Base-by-base conservation (phyloP, 2,329 filamentous ascomycete species). In the Epichloe typhina region DNA sequence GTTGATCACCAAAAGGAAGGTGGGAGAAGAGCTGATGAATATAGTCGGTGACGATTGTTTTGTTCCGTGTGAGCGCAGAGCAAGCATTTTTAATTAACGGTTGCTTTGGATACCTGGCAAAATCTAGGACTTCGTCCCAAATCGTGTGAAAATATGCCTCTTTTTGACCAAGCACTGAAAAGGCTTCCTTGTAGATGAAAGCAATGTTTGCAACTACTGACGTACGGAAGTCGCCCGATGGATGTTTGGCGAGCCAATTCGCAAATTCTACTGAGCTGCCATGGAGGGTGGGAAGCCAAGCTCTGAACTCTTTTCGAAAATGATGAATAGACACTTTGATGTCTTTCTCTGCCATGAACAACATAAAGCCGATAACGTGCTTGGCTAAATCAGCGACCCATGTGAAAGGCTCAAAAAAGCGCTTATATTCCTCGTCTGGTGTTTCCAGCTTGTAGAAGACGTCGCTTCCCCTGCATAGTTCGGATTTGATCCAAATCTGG, bases 381-480 rank as follows among this genome's bases (percentile, higher is more conserved):
- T 90, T 91, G 0, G 77, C 73, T 0, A 93, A 68, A 49, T 84
- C 74, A 0, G 80, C 83, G 1, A 90, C 64, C 86, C 86, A 93
- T 0, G 82, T 53, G 54, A 88, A 91, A 0, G 78, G 73, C 0
- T 66, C 46, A 23, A 52, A 82, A 76, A 83, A 89, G 2, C 79
- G 67, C 11, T 53, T 54, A 58, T 93, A 94, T 38, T 82, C 79
- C 0, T 54, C 31, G 0, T 79, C 70, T 0, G 87, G 83, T 0
- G 49, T 62, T 2, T 62, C 61, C 0, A 94, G 64, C 9, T 72
- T 72, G 59, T 89, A 93, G 69, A 82, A 91, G 0, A 87, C 62
- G 15, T 59, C 61, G 3, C 55, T 60, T 1, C 59, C 58, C 0
- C 59, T 63, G 50, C 77, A 76, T 0, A 66, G 49, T 0, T 56